Evolutionary conservation across 208 protist species (phyloP).

Genomic region (Trichomonas gallinae): DNA sequence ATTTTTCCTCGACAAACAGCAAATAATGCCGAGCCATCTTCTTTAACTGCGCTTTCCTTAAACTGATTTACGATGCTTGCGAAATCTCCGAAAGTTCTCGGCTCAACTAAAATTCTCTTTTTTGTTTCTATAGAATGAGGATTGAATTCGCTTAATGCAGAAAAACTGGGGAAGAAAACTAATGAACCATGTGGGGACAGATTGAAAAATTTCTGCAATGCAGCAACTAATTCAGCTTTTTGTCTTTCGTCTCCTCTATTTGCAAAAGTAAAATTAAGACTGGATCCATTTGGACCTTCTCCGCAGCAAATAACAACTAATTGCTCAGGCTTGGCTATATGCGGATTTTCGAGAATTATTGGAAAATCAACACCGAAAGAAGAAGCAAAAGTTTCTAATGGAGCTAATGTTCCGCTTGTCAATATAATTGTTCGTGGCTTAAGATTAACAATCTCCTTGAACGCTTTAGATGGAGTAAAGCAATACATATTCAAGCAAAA

Average conservation of each 20-base stretch:
- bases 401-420: slow-evolving; percentile 19
- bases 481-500: background rate
- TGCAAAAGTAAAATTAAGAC: background rate
- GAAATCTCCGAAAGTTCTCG: background rate
- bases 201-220: background rate
- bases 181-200: background rate
- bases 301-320: background rate
- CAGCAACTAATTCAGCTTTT: background rate
- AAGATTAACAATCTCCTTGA: background rate
- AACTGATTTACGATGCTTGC: background rate
- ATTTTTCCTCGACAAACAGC: slow-evolving; percentile 37
- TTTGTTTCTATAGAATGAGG: background rate
- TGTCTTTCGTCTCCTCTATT: background rate
- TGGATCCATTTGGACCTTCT: background rate
- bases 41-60: background rate
- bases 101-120: background rate
- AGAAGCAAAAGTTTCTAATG: background rate
- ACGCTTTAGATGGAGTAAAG: background rate
- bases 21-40: slow-evolving; percentile 26
- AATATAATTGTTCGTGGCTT: background rate
- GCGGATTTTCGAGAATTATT: background rate
- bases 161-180: background rate
- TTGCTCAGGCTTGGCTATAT: background rate
- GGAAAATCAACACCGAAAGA: background rate
- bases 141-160: background rate